Evolutionary conservation across 305 asterid species (phyloP).

Genomic region (Solanum hybrid): DNA sequence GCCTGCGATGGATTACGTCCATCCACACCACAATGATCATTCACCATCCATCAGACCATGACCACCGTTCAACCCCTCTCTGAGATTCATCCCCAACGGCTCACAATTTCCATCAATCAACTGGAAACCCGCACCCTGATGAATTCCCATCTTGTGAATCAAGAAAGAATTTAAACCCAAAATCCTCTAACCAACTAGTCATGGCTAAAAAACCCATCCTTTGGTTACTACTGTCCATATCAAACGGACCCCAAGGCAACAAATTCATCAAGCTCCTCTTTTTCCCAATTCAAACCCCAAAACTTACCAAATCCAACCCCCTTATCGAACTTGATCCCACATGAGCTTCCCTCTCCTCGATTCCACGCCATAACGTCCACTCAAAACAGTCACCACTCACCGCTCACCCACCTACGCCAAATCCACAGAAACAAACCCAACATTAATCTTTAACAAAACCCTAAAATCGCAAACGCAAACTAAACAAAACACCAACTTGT

Average conservation of each 20-base stretch:
- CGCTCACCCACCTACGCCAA: background rate
- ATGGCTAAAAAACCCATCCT: background rate
- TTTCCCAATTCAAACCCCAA: background rate
- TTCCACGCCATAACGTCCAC: background rate
- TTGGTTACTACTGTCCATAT: constrained; percentile 1
- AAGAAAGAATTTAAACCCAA: background rate
- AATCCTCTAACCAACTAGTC: constrained; percentile 7
- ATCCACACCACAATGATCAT: background rate
- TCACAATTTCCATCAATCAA: background rate
- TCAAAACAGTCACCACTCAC: background rate
- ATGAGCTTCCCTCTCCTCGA: background rate
- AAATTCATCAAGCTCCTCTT: background rate
- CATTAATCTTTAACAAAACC: background rate
- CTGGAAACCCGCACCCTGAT: background rate
- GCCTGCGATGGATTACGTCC: constrained; percentile 7
- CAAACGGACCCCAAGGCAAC: constrained; percentile 20
- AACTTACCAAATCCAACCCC: background rate
- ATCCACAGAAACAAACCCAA: background rate
- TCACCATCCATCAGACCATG: background rate
- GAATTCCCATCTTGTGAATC: background rate
- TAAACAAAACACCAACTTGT: background rate
- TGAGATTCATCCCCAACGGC: background rate
- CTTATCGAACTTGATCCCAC: background rate
- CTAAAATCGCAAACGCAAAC: background rate
- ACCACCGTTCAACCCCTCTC: background rate